A percentile compares a stretch with the other conserved stretches of the same genome.
These are phyloP conservation scores for Trypanosomatidae sp. DNA, from an alignment of 208 protist species.

Conservation along the genomic window DNA sequence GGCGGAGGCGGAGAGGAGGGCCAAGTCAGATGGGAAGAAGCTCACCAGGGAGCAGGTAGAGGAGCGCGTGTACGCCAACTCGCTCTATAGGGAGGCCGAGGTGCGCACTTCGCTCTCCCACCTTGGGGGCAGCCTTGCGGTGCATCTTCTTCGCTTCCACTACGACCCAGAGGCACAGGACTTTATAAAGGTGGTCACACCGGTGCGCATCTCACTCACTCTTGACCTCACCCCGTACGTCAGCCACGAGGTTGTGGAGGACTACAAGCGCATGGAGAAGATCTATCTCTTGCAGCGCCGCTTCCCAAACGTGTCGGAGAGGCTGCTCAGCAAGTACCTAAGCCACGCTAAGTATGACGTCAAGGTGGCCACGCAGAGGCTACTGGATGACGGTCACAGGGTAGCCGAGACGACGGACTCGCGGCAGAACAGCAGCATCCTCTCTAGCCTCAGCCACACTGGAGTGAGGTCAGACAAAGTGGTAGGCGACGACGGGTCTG, in stretches of 20 bases:
- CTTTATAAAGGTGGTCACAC: conserved; percentile 63
- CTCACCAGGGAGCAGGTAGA: conserved; percentile 17
- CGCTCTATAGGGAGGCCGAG: conserved; percentile 74
- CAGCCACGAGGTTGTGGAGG: conserved; percentile 33
- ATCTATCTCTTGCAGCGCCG: conserved; percentile 37
- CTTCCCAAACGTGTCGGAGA: conserved; percentile 32
- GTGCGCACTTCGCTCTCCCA: conserved; percentile 56
- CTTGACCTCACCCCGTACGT: conserved; percentile 67
- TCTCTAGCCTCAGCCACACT: neutral
- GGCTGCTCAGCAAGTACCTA: conserved; percentile 22
- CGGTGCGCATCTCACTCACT: conserved; percentile 55
- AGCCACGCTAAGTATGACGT: conserved; percentile 24
- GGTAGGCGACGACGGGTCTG: conserved; percentile 6
- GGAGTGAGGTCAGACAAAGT: neutral
- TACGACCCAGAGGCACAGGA: conserved; percentile 42
- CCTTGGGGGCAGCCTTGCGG: conserved; percentile 64
- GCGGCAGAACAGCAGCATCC: conserved; percentile 18
- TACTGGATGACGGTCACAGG: conserved; percentile 31
- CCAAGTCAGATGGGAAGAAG: conserved; percentile 34
- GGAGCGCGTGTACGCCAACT: conserved; percentile 44
- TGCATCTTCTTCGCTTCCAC: conserved; percentile 86
- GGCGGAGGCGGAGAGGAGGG: conserved; percentile 29
- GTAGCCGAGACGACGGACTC: conserved; percentile 8
- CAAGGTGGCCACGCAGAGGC: conserved; percentile 22
- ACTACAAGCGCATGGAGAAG: conserved; percentile 34